Conservation (phyloP, 495 filamentous ascomycete species). For the Penicilliopsis zonata region DNA sequence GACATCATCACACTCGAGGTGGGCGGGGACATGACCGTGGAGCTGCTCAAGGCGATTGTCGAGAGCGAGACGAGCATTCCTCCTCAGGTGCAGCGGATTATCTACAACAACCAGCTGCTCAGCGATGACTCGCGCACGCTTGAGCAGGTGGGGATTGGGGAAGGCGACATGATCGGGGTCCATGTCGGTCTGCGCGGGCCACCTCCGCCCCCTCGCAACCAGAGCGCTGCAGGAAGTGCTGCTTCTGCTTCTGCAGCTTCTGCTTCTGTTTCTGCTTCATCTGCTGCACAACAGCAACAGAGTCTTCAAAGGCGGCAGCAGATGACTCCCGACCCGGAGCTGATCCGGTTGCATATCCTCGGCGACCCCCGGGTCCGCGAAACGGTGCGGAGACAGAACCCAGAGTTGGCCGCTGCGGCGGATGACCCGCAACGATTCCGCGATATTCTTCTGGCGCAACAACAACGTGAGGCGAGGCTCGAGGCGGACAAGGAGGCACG, state of each 20-base stretch:
- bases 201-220: constrained; percentile 9
- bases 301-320: constrained; percentile 26
- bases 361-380: constrained; percentile 61
- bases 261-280: too few species aligned
- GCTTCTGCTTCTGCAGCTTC: too few species aligned
- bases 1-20: constrained; percentile 80
- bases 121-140: constrained; percentile 66
- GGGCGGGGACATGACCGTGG: constrained; percentile 69
- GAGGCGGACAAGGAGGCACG: constrained; percentile 68
- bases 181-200: constrained; percentile 42
- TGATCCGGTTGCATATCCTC: constrained; percentile 69
- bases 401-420: constrained; percentile 64
- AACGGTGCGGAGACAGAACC: constrained; percentile 54
- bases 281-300: constrained; percentile 25
- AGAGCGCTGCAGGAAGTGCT: constrained; percentile 14
- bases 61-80: constrained; percentile 47
- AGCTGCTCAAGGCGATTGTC: constrained; percentile 77
- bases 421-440: constrained; percentile 68
- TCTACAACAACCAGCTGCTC: constrained; percentile 81
- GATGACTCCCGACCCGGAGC: constrained; percentile 57
- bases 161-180: constrained; percentile 88
- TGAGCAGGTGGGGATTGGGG: constrained; percentile 64
- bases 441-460: constrained; percentile 50
- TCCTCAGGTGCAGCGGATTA: constrained; percentile 43
- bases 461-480: constrained; percentile 53